Percentiles rank a stretch among this genome's conserved stretches.
These are phyloP conservation scores for Vairimorpha apis DNA, from an alignment of 371 early-diverging fungal species.

Conservation along the genomic window DNA sequence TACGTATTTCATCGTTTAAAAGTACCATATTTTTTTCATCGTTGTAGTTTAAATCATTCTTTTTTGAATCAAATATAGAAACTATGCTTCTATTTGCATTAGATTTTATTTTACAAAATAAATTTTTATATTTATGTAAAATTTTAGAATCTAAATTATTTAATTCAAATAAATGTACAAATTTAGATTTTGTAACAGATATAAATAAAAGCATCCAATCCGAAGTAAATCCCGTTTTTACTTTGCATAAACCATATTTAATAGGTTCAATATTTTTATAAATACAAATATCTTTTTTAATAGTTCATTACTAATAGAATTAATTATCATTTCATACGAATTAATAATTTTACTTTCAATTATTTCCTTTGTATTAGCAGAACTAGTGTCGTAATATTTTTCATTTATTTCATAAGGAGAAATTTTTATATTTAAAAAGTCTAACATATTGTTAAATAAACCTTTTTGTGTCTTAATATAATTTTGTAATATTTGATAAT, in stretches of 20 bases:
- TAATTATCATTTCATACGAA: conserved; percentile 28
- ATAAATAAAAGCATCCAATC: conserved; percentile 30
- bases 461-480: conserved; percentile 27
- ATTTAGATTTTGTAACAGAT: conserved; percentile 27
- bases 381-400: conserved; percentile 31
- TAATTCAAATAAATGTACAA: conserved; percentile 37
- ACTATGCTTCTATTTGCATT: not conserved
- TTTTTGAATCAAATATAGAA: conserved; percentile 26
- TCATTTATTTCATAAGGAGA: conserved; percentile 7
- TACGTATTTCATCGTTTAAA: not conserved
- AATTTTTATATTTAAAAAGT: not conserved
- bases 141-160: not conserved
- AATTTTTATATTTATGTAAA: not conserved
- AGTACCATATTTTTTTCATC: conserved; percentile 21
- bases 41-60: not conserved
- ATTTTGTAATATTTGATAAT: conserved; percentile 3
- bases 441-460: conserved; percentile 13
- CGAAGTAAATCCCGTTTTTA: conserved; percentile 20
- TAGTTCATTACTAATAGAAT: conserved; percentile 34
- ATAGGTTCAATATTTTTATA: conserved; percentile 33
- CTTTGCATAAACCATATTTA: conserved; percentile 29
- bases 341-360: conserved; percentile 27
- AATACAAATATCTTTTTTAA: conserved; percentile 14
- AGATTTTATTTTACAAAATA: not conserved
- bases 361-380: conserved; percentile 17